Base-by-base conservation (phyloP, 352 stramenopile species). In the Pythium phragmitis region DNA sequence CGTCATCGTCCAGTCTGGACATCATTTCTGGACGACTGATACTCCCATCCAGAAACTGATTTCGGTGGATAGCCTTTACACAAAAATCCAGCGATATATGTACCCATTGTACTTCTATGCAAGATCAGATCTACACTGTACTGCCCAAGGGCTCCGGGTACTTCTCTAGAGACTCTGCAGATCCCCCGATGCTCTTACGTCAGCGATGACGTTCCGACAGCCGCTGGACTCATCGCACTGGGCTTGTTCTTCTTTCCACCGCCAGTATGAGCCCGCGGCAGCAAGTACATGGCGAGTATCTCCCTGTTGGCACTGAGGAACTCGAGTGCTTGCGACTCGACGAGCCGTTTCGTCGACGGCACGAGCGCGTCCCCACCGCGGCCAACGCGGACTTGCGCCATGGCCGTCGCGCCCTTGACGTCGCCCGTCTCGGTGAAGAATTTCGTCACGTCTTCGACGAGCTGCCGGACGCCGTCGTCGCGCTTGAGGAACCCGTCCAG, bases 251-350 rank as follows among this genome's bases (percentile, higher is more conserved):
- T 67, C 54, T 72, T 69, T 33, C 37, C 60, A 7, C 52, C 52
- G 14, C 46, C 49, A 16, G 39, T 54, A 36, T 6, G 7, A 13
- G 34, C 34, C 1, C 79, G 77, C 7, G 85, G 83, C 17, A 96
- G 63, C 23, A 92, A 61, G 55, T 93, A 96, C 84, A 94, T 93
- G 56, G 77, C 79, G 52, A 94, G 74, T 14, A 94, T 74, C 26
- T 96, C 85, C 19, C 82, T 75, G 28, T 94, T 92, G 28, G 64
- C 70, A 55, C 81, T 79, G 21, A 94, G 70, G 51, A 94, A 94
- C 52, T 89, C 79, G 33, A 94, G 69, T 26, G 89, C 61, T 43
- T 91, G 82, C 43, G 79, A 85, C 71, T 96, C 84, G 46, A 96
- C 80, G 58, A 92, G 65, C 13, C 83, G 76, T 60, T 89, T 88